Evolutionary conservation across 2,329 filamentous ascomycete species (phyloP).

Genomic region (Hysterium pulicare): DNA sequence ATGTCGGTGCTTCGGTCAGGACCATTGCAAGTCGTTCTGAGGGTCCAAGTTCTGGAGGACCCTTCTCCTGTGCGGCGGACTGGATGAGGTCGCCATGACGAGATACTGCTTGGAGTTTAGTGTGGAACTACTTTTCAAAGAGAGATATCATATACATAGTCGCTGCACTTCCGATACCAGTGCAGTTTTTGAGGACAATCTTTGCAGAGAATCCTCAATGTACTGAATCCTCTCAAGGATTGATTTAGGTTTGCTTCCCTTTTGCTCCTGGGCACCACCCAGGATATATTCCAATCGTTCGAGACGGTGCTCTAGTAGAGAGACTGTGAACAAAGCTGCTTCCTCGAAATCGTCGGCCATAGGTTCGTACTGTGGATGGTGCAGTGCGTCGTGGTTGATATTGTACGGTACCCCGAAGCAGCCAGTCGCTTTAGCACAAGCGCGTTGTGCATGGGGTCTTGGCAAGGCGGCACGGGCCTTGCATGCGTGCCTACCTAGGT

Average conservation of each 20-base stretch:
- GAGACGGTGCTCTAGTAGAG: constrained; percentile 44
- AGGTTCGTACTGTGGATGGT: not conserved
- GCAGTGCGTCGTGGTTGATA: not conserved
- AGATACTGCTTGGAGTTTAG: constrained; percentile 30
- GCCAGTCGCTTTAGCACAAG: too few species aligned
- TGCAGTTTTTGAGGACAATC: constrained; percentile 38
- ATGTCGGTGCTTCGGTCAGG: constrained; percentile 43
- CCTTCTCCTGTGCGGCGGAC: constrained; percentile 13
- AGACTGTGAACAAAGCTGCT: constrained; percentile 40
- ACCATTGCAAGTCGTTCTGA: constrained; percentile 36
- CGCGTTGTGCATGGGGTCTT: too few species aligned
- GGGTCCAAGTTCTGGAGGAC: constrained; percentile 18
- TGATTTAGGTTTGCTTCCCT: constrained; percentile 20
- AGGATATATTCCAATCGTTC: constrained; percentile 44
- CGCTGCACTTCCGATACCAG: constrained; percentile 40
- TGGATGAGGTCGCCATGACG: constrained; percentile 40
- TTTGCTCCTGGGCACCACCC: constrained; percentile 28
- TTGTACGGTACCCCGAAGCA: too few species aligned
- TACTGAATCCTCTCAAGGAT: constrained; percentile 34
- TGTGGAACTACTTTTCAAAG: not conserved
- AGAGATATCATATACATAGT: constrained; percentile 25
- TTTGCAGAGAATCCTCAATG: constrained; percentile 36
- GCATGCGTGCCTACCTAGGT: too few species aligned
- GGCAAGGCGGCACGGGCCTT: too few species aligned
- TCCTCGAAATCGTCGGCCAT: constrained; percentile 36